Evolutionary conservation across 352 stramenopile species (phyloP).

Genomic region (Phytophthora meadii): DNA sequence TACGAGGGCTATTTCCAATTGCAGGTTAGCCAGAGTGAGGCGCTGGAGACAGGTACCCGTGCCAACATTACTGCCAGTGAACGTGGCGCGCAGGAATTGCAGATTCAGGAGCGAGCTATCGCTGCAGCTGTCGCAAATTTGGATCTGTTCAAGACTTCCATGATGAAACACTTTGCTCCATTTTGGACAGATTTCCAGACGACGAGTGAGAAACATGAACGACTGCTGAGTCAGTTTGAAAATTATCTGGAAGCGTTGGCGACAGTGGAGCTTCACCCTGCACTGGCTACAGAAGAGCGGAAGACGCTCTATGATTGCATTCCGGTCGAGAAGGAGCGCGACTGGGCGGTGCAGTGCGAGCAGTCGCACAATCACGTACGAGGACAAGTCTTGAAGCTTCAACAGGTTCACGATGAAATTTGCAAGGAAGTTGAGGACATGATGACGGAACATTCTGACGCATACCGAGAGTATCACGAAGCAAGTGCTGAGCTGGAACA

Average conservation of each 20-base stretch:
- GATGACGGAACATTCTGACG: slow-evolving; percentile 49
- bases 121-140: slow-evolving; percentile 78
- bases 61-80: slow-evolving; percentile 71
- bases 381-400: slow-evolving; percentile 67
- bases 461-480: slow-evolving; percentile 49
- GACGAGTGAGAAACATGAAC: slow-evolving; percentile 61
- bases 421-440: slow-evolving; percentile 67
- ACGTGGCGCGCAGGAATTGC: slow-evolving; percentile 56
- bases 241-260: slow-evolving; percentile 61
- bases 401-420: slow-evolving; percentile 73
- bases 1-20: slow-evolving; percentile 87
- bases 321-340: slow-evolving; percentile 78
- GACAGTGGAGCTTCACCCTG: slow-evolving; percentile 70
- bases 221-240: slow-evolving; percentile 76
- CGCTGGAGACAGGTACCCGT: slow-evolving; percentile 55
- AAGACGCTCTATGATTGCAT: slow-evolving; percentile 86
- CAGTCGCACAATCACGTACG: slow-evolving; percentile 78
- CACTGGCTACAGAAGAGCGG: slow-evolving; percentile 57
- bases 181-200: slow-evolving; percentile 84
- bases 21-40: slow-evolving; percentile 73
- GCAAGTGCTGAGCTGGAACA: slow-evolving; percentile 52
- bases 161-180: slow-evolving; percentile 83
- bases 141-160: slow-evolving; percentile 82
- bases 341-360: slow-evolving; percentile 81
- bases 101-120: slow-evolving; percentile 78